Conservation (phyloP, 805 yeast genomes). For the Zygotorulaspora florentina region DNA sequence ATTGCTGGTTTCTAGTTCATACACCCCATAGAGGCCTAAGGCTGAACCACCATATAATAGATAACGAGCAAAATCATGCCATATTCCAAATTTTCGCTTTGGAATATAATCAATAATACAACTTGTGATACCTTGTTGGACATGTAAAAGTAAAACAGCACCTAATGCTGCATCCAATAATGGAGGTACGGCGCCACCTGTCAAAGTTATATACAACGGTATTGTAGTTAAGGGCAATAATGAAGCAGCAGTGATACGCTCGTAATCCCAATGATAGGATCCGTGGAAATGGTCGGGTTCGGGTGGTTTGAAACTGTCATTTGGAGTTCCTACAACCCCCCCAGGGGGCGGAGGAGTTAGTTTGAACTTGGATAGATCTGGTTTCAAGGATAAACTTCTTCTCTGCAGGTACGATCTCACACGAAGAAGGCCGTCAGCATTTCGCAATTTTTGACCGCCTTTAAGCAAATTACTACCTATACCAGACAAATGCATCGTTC, state of each 20-base stretch:
- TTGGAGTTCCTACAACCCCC: slow-evolving; percentile 62
- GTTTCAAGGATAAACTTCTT: slow-evolving; percentile 23
- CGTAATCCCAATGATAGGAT: slow-evolving; percentile 70
- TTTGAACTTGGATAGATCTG: slow-evolving; percentile 36
- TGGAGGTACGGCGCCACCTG: slow-evolving; percentile 47
- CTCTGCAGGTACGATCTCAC: neutral
- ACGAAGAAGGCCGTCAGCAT: neutral
- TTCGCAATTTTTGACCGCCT: neutral
- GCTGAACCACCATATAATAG: slow-evolving; percentile 60
- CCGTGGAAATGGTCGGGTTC: slow-evolving; percentile 55
- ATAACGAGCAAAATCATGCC: slow-evolving; percentile 58
- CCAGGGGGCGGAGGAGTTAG: slow-evolving; percentile 71
- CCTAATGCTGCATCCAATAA: slow-evolving; percentile 54
- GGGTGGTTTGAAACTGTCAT: slow-evolving; percentile 66
- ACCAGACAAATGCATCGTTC: neutral
- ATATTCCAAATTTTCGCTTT: slow-evolving; percentile 61
- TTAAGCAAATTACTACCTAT: neutral
- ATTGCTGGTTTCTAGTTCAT: slow-evolving; percentile 59
- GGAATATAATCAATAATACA: slow-evolving; percentile 81
- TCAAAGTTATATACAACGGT: slow-evolving; percentile 44
- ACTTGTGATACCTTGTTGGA: slow-evolving; percentile 67
- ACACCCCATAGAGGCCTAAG: slow-evolving; percentile 66
- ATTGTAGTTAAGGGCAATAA: slow-evolving; percentile 60
- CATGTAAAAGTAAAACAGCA: slow-evolving; percentile 55
- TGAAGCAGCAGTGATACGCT: slow-evolving; percentile 55